Evolutionary conservation across 176 grass and related monocot species (phyloP).

Genomic region (Rhynchospora pubera): DNA sequence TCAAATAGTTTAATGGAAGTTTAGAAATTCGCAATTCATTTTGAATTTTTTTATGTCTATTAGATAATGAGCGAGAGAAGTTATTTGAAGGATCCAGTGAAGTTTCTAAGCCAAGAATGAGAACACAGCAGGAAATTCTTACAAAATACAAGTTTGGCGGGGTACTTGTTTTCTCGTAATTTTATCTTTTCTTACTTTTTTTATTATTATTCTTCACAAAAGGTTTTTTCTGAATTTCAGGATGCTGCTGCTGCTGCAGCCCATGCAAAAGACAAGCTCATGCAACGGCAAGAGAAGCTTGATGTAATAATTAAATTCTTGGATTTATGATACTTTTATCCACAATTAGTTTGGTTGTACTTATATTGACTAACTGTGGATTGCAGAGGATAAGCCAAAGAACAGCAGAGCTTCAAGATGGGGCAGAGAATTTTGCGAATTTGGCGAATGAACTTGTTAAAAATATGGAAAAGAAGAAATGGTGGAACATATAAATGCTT

Average conservation of each 20-base stretch:
- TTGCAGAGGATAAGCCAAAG: slow-evolving; percentile 60
- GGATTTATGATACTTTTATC: neutral
- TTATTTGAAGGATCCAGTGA: slow-evolving; percentile 49
- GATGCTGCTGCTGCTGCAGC: slow-evolving; percentile 82
- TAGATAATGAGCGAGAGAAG: slow-evolving; percentile 44
- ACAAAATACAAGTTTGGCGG: slow-evolving; percentile 82
- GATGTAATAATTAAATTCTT: slow-evolving; percentile 36
- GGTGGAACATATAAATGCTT: slow-evolving; percentile 68
- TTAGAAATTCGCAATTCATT: neutral
- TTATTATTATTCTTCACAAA: neutral
- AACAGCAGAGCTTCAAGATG: slow-evolving; percentile 67
- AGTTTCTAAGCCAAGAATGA: slow-evolving; percentile 59
- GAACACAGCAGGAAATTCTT: slow-evolving; percentile 78
- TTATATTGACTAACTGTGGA: neutral
- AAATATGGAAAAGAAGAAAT: slow-evolving; percentile 72
- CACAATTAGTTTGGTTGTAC: neutral
- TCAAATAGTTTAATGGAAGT: neutral
- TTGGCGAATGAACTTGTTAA: slow-evolving; percentile 66
- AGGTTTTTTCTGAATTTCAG: slow-evolving; percentile 16
- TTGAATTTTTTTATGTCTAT: slow-evolving; percentile 19
- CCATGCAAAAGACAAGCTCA: slow-evolving; percentile 72
- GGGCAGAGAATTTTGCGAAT: slow-evolving; percentile 61
- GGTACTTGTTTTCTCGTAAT: slow-evolving; percentile 30
- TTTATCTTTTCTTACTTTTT: neutral
- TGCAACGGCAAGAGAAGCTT: slow-evolving; percentile 80